Evolutionary conservation across 345 rosid species (phyloP), one percentile per base, ranked within the genome.

Genomic region (Brassica rapa): DNA sequence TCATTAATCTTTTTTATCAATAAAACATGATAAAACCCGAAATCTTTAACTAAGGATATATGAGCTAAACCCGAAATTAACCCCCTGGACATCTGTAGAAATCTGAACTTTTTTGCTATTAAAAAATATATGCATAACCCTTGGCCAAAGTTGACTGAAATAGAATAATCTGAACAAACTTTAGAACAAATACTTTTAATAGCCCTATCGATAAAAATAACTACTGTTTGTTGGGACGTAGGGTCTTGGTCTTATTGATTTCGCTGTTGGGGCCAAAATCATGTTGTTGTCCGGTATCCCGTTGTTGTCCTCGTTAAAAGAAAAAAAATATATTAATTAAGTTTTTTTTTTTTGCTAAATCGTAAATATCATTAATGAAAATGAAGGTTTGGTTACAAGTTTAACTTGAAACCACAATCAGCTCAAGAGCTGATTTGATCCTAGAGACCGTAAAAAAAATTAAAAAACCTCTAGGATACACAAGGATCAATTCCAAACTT

Each of bases 261-360:
- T 64, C 15, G 16, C 1, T 63, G 51, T 65, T 39, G 72, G 81
- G 67, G 37, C 59, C 76, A 71, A 10, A 23, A 35, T 53, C 59
- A 35, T 35, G 41, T 35, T 63, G 76, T 27, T 27, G 30, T 19
- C 21, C 21, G 21, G 21, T 19, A 19, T 19, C 21, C 21, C 21
- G 21, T 19, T 19, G 21, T 19, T 19, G 21, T 19, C 21, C 21
- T 19, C 21, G 21, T 19, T 19, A 19, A 19, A 19, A 19, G 21
- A 19, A 19, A 19, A 19, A 19, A 19, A 19, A 19, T 19, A 19
- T 19, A 19, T 19, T 19, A 19, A 19, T 19, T 19, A 19, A 19
- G 1, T 33, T 33, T 6, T 35, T 6, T 6, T 35, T 6, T 35
- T 7, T 35, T 35, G 9, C 9, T 35, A 35, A 35, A 35, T 35